Percentiles rank a stretch among this genome's conserved stretches.
phyloP scores from a whole-genome alignment of 495 filamentous ascomycete genomes.

The Xylaria intraflava region DNA sequence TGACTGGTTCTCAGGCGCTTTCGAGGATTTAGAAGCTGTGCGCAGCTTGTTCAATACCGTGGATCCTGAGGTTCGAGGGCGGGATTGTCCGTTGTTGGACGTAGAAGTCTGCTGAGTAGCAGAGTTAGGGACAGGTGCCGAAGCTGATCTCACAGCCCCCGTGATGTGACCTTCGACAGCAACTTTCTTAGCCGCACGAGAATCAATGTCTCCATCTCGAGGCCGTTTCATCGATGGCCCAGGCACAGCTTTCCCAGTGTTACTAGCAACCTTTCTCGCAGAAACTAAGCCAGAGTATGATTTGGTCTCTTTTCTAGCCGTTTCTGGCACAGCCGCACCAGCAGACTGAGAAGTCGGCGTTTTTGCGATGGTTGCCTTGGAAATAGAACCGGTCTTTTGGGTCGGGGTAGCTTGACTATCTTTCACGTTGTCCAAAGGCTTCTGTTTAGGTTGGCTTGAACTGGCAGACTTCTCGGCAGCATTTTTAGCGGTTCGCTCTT shows the following conservation, averaged over 20 bases:
- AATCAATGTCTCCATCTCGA: conserved; percentile 36
- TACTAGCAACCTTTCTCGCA: conserved; percentile 21
- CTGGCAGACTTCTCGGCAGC: conserved; percentile 1
- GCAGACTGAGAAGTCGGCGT: not conserved
- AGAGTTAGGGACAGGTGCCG: conserved; percentile 12
- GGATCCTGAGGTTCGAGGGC: conserved; percentile 17
- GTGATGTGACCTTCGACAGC: conserved; percentile 23
- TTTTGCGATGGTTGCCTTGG: conserved; percentile 12
- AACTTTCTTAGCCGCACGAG: conserved; percentile 34
- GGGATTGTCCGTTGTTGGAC: conserved; percentile 7
- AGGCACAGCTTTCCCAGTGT: conserved; percentile 14
- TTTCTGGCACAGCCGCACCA: not conserved
- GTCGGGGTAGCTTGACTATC: not conserved
- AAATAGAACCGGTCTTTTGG: conserved; percentile 1
- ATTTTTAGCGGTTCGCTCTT: conserved; percentile 11
- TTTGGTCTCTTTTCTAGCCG: conserved; percentile 12
- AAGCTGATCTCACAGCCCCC: conserved; percentile 4
- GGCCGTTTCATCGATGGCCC: conserved; percentile 21
- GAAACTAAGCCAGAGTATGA: conserved; percentile 23
- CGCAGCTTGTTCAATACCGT: conserved; percentile 28
- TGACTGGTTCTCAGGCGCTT: conserved; percentile 27
- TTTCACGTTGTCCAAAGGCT: conserved; percentile 1
- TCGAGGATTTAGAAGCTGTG: conserved; percentile 26
- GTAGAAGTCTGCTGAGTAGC: conserved; percentile 12
- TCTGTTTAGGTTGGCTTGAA: conserved; percentile 1